These are phyloP conservation scores for Sutorius eximius DNA, from an alignment of 1,284 basidiomycete species.

Conservation along the genomic window DNA sequence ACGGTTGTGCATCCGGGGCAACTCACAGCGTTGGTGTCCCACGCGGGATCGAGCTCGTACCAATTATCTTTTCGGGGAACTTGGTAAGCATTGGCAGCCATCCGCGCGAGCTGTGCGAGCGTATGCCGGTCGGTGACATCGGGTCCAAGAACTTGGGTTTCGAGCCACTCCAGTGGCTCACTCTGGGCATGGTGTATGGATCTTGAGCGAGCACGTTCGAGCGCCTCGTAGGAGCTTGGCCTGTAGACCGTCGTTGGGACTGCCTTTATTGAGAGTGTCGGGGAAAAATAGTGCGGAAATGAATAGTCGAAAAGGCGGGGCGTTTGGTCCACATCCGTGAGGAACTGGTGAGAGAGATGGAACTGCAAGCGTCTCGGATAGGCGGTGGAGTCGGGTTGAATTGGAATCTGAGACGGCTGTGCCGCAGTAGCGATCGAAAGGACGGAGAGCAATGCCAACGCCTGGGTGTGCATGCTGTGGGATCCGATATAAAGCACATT, in stretches of 20 bases:
- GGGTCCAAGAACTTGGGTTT: conserved; percentile 54
- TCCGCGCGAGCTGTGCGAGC: conserved; percentile 81
- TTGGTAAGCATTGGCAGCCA: conserved; percentile 90
- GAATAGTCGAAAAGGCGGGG: conserved; percentile 5
- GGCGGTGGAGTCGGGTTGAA: neutral
- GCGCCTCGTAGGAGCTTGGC: conserved; percentile 51
- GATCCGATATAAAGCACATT: neutral
- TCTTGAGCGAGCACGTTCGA: conserved; percentile 52
- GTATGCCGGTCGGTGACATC: conserved; percentile 83
- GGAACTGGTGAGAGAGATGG: conserved; percentile 24
- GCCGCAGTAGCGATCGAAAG: conserved; percentile 2
- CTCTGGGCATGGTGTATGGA: conserved; percentile 51
- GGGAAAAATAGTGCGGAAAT: conserved; percentile 8
- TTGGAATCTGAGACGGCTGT: neutral
- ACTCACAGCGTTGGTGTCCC: conserved; percentile 65
- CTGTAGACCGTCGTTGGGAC: conserved; percentile 59
- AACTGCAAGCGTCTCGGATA: conserved; percentile 22
- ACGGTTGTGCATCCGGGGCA: neutral
- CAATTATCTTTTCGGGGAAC: conserved; percentile 68
- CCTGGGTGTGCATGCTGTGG: conserved; percentile 10
- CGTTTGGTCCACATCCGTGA: conserved; percentile 3
- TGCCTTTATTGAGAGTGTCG: conserved; percentile 43
- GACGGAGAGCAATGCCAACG: neutral
- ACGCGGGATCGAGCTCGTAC: conserved; percentile 77
- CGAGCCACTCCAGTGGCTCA: conserved; percentile 59